Conservation (phyloP, 1,284 basidiomycete species). For the Sporisorium graminicola region DNA sequence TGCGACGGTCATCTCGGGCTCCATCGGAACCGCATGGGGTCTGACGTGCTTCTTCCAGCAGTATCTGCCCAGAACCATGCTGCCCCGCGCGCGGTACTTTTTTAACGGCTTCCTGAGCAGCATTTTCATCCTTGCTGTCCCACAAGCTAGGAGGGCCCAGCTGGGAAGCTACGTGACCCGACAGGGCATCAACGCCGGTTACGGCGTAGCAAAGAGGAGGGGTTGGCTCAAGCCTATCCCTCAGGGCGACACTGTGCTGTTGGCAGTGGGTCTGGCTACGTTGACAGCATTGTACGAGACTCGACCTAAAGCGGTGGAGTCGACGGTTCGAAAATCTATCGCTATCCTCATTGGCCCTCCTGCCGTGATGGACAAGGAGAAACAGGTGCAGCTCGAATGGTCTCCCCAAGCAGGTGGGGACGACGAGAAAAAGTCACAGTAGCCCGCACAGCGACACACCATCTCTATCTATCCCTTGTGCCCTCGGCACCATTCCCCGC, state of each 20-base stretch:
- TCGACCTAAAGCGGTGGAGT: constrained; percentile 33
- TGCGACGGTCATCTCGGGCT: constrained; percentile 62
- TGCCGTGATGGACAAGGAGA: constrained; percentile 21
- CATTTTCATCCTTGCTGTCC: constrained; percentile 59
- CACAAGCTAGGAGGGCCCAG: constrained; percentile 37
- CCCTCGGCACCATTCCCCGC: too few species aligned
- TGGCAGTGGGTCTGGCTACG: constrained; percentile 47
- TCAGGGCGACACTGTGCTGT: constrained; percentile 43
- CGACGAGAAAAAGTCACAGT: constrained; percentile 12
- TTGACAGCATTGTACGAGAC: constrained; percentile 52
- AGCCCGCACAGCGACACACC: background rate
- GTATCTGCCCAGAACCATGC: constrained; percentile 54
- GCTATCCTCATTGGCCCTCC: constrained; percentile 23
- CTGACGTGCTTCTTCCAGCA: constrained; percentile 62
- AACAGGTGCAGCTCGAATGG: constrained; percentile 27
- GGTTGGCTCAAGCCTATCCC: constrained; percentile 30
- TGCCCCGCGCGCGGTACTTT: constrained; percentile 55
- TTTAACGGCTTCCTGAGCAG: constrained; percentile 58
- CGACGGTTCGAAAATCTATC: constrained; percentile 12
- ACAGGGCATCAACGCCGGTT: constrained; percentile 35
- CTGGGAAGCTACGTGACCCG: constrained; percentile 52
- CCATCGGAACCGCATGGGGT: constrained; percentile 61
- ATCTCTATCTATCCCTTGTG: too few species aligned
- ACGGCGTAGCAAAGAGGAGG: constrained; percentile 33
- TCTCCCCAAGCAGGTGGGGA: background rate